Percentiles rank a stretch among this genome's conserved stretches.
Conservation (phyloP, 352 stramenopile genomes). For the Globisporangium parvum region DNA sequence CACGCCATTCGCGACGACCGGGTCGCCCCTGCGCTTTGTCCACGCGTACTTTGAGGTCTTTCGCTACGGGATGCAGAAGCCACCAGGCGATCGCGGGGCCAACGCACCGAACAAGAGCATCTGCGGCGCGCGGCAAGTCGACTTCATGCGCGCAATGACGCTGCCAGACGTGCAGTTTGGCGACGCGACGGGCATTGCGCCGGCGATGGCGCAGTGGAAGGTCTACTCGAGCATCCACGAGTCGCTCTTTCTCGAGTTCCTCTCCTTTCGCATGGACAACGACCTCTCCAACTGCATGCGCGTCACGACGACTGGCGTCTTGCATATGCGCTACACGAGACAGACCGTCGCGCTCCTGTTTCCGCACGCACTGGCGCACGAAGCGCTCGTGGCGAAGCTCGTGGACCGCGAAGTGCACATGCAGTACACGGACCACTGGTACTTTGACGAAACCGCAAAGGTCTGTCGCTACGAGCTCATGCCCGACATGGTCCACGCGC, state of each 20-base stretch:
- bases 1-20: slow-evolving; percentile 4
- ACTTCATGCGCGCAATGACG: slow-evolving; percentile 9
- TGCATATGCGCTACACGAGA: slow-evolving; percentile 30
- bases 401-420: slow-evolving; percentile 25
- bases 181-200: slow-evolving; percentile 1
- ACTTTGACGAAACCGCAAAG: slow-evolving; percentile 18
- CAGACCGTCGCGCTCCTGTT: slow-evolving; percentile 29
- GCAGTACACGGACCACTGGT: slow-evolving; percentile 25
- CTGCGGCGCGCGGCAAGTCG: slow-evolving; percentile 5
- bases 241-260: slow-evolving; percentile 15
- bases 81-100: not conserved
- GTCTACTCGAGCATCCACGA: slow-evolving; percentile 14
- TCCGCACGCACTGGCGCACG: slow-evolving; percentile 21
- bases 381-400: slow-evolving; percentile 22
- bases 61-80: slow-evolving; percentile 11
- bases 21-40: slow-evolving; percentile 12
- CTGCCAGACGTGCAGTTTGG: slow-evolving; percentile 13
- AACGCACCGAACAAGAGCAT: not conserved
- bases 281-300: slow-evolving; percentile 6
- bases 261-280: slow-evolving; percentile 10
- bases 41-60: slow-evolving; percentile 21
- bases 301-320: slow-evolving; percentile 16
- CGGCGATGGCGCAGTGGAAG: slow-evolving; percentile 15
- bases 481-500: slow-evolving; percentile 22
- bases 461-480: slow-evolving; percentile 16